A percentile compares a stretch with the other conserved stretches of the same genome.
phyloP scores from a whole-genome alignment of 345 rosid species.

The Stellera chamaejasme region DNA sequence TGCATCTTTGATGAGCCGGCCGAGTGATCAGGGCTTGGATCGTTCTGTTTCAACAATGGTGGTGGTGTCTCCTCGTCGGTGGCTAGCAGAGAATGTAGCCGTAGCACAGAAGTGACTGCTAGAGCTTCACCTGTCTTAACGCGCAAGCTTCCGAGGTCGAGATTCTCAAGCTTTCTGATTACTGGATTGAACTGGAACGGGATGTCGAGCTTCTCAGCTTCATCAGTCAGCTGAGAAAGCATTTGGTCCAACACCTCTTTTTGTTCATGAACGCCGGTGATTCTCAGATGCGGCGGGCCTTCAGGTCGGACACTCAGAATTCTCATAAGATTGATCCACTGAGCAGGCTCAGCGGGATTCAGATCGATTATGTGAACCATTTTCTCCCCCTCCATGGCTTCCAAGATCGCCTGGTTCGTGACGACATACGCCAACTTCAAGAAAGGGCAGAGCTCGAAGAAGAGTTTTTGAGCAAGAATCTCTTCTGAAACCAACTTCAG shows the following conservation, averaged over 20 bases:
- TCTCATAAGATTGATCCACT: slow-evolving; percentile 63
- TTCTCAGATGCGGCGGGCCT: slow-evolving; percentile 71
- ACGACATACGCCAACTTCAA: slow-evolving; percentile 51
- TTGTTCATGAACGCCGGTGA: slow-evolving; percentile 59
- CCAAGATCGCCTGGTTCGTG: slow-evolving; percentile 62
- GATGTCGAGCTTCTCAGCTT: slow-evolving; percentile 63
- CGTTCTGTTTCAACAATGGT: slow-evolving; percentile 22
- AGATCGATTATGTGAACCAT: slow-evolving; percentile 72
- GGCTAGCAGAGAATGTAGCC: slow-evolving; percentile 55
- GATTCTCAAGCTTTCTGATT: slow-evolving; percentile 48
- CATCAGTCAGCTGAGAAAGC: slow-evolving; percentile 48
- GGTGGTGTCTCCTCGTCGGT: slow-evolving; percentile 47
- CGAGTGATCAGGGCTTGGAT: slow-evolving; percentile 15
- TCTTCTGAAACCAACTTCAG: slow-evolving; percentile 31
- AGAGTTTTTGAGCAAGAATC: slow-evolving; percentile 45
- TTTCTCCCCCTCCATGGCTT: slow-evolving; percentile 69
- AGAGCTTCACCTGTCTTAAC: slow-evolving; percentile 76
- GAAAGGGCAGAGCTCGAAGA: slow-evolving; percentile 69
- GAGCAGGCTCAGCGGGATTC: slow-evolving; percentile 55
- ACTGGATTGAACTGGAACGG: slow-evolving; percentile 67
- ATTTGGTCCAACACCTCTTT: slow-evolving; percentile 57
- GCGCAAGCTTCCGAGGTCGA: slow-evolving; percentile 42
- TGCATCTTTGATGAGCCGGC: slow-evolving; percentile 36
- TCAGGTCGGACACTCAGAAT: slow-evolving; percentile 47
- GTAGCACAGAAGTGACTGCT: slow-evolving; percentile 61